phyloP scores from a whole-genome alignment of 345 rosid genomes.

The Camelina laxa region DNA sequence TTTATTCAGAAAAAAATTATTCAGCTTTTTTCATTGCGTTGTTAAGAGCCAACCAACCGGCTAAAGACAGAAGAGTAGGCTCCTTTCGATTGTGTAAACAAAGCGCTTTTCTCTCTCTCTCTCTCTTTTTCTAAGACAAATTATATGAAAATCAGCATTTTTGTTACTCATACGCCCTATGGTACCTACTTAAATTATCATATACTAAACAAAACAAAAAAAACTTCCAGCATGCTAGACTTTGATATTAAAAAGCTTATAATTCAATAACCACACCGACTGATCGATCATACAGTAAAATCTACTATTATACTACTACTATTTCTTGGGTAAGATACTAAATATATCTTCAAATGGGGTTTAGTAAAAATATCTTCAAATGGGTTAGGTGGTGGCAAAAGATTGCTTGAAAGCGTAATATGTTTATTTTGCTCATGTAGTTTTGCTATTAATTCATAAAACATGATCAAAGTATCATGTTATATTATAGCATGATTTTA shows the following conservation, averaged over 20 bases:
- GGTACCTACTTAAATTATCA: not conserved
- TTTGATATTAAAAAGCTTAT: not conserved
- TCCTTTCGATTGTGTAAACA: constrained; percentile 40
- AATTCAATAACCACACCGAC: constrained; percentile 5
- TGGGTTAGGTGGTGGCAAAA: not conserved
- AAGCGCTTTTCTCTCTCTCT: constrained; percentile 30
- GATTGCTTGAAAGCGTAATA: not conserved
- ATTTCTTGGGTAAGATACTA: not conserved
- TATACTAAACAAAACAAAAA: not conserved
- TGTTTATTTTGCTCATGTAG: not conserved
- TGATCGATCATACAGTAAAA: not conserved
- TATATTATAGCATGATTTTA: not conserved
- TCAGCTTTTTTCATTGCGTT: constrained; percentile 35
- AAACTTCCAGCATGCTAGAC: not conserved
- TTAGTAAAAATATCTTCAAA: not conserved
- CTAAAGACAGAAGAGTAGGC: constrained; percentile 37
- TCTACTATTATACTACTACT: not conserved
- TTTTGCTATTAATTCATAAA: not conserved
- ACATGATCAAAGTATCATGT: not conserved
- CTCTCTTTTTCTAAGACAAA: constrained; percentile 27
- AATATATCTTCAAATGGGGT: too few relatives aligned
- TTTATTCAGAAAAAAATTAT: constrained; percentile 4
- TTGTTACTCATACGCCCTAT: not conserved
- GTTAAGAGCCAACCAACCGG: constrained; percentile 41
- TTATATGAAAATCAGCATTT: constrained; percentile 28